Percentiles rank a stretch among this genome's conserved stretches.
Conservation (phyloP, 306 rosid species). For the Prunus davidiana region DNA sequence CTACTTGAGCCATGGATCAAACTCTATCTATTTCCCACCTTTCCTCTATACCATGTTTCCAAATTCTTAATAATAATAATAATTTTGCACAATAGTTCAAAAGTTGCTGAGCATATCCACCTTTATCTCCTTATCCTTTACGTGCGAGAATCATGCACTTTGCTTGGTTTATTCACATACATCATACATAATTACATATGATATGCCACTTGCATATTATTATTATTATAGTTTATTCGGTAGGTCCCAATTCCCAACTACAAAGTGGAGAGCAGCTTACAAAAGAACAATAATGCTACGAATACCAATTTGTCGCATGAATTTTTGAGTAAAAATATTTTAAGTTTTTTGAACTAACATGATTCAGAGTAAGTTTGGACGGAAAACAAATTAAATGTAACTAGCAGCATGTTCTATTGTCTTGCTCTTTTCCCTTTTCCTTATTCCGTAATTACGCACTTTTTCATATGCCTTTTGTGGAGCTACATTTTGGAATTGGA, state of each 20-base stretch:
- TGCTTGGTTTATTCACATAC: slow-evolving; percentile 24
- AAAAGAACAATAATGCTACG: no score
- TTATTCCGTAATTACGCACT: not conserved
- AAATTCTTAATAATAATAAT: not conserved
- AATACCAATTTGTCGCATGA: no score
- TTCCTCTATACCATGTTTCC: not conserved
- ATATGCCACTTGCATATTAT: not conserved
- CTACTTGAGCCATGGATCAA: slow-evolving; percentile 3
- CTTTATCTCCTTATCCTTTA: slow-evolving; percentile 44
- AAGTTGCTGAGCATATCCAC: slow-evolving; percentile 33
- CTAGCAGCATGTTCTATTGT: not conserved
- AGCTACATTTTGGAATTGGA: not conserved
- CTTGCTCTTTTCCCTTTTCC: not conserved
- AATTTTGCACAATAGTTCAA: not conserved
- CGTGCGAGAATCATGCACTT: slow-evolving; percentile 24
- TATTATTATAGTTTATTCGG: not conserved
- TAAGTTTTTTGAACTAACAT: no score
- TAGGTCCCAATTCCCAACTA: slow-evolving; percentile 6
- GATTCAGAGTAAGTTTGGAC: no score
- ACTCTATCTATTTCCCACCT: not conserved
- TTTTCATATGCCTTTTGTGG: not conserved
- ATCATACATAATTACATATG: not conserved
- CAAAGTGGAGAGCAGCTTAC: not conserved
- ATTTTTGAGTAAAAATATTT: no score
- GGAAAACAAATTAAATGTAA: not conserved